A percentile compares a stretch with the other conserved stretches of the same genome.
Conservation (phyloP, 2,329 filamentous ascomycete genomes). For the Coniella vitis region DNA sequence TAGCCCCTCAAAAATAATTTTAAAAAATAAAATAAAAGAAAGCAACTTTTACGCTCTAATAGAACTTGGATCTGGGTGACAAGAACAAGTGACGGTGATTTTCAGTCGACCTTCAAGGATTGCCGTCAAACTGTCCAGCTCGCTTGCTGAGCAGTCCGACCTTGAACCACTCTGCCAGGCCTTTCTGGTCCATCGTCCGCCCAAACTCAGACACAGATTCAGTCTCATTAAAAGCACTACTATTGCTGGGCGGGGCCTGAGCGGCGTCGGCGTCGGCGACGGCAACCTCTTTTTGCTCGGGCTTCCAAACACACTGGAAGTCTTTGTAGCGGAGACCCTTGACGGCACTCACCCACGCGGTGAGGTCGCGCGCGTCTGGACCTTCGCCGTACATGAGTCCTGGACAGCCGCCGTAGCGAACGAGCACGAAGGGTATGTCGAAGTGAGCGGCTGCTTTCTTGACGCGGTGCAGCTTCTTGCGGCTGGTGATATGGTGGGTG, state of each 20-base stretch:
- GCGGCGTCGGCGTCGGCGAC: too few relatives aligned
- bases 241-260: neutral
- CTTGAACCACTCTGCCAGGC: conserved; percentile 52
- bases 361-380: conserved; percentile 42
- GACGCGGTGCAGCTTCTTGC: conserved; percentile 59
- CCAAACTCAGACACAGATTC: conserved; percentile 60
- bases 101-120: neutral
- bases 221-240: conserved; percentile 45
- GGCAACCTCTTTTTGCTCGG: conserved; percentile 26
- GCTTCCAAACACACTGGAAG: conserved; percentile 55
- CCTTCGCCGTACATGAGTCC: conserved; percentile 76
- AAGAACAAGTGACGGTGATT: too few relatives aligned
- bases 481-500: conserved; percentile 75
- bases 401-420: conserved; percentile 61
- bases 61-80: too few relatives aligned
- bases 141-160: conserved; percentile 12
- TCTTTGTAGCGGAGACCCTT: conserved; percentile 65
- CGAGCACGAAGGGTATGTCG: conserved; percentile 54
- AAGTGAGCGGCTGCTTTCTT: conserved; percentile 57
- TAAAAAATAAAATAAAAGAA: too few relatives aligned
- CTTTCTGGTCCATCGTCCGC: conserved; percentile 50
- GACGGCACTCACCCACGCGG: conserved; percentile 58
- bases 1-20: too few relatives aligned
- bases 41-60: too few relatives aligned
- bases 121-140: conserved; percentile 13